A percentile compares a stretch with the other conserved stretches of the same genome.
These are phyloP conservation scores for Thelonectria discophora DNA, from an alignment of 2,329 filamentous ascomycete genomes.

Conservation along the genomic window DNA sequence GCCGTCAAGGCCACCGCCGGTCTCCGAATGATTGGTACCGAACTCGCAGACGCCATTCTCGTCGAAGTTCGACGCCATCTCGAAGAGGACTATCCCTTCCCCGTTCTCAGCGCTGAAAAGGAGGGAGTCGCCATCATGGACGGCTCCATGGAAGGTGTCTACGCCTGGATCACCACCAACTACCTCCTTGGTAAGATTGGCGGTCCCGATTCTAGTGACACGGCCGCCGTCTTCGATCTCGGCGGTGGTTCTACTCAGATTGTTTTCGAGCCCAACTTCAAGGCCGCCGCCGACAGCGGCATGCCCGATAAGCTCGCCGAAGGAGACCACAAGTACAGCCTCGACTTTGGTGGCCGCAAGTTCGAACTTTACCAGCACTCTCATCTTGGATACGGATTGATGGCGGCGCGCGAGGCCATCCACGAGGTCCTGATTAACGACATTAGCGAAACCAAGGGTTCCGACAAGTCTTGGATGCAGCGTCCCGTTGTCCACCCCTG, in stretches of 20 bases:
- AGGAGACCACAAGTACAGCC: conserved; percentile 94
- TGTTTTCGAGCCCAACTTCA: conserved; percentile 96
- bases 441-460: conserved; percentile 69
- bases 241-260: conserved; percentile 98
- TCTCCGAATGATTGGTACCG: conserved; percentile 82
- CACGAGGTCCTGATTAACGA: conserved; percentile 79
- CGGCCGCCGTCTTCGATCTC: conserved; percentile 94
- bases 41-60: conserved; percentile 85
- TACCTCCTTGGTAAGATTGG: conserved; percentile 98
- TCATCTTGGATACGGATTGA: conserved; percentile 94
- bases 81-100: conserved; percentile 92
- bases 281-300: conserved; percentile 74
- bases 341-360: conserved; percentile 87
- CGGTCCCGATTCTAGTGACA: conserved; percentile 86
- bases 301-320: conserved; percentile 86
- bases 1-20: conserved; percentile 99
- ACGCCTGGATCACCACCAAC: conserved; percentile 99
- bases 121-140: conserved; percentile 97
- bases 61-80: conserved; percentile 84
- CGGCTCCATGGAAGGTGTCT: conserved; percentile 95
- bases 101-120: conserved; percentile 85
- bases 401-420: conserved; percentile 90
- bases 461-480: conserved; percentile 72
- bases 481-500: conserved; percentile 83
- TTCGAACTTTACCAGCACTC: conserved; percentile 98